Evolutionary conservation across 495 filamentous ascomycete species (phyloP).

Genomic region (Tricharina praecox): DNA sequence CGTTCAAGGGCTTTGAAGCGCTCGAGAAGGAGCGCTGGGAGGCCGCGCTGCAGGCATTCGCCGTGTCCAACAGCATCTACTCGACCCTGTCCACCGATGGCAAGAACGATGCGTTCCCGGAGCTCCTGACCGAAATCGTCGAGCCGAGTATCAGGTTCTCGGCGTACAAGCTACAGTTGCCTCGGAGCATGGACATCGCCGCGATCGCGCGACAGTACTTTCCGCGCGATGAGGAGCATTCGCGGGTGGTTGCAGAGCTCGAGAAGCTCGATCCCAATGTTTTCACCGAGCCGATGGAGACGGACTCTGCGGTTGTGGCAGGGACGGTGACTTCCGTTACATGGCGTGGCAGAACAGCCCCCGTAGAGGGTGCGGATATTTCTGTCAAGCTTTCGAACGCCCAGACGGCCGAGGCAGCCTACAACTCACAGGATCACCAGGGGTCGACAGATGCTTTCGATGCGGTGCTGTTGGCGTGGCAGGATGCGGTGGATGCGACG

Average conservation of each 20-base stretch:
- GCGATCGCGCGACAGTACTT: constrained; percentile 63
- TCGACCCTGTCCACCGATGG: constrained; percentile 39
- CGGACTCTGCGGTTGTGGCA: constrained; percentile 40
- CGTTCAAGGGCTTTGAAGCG: constrained; percentile 52
- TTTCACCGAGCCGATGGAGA: constrained; percentile 42
- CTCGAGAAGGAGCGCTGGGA: constrained; percentile 85
- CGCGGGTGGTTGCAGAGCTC: constrained; percentile 44
- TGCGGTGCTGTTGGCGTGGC: constrained; percentile 70
- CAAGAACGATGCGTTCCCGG: constrained; percentile 61
- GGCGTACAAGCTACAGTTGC: constrained; percentile 74
- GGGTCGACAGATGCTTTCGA: constrained; percentile 63
- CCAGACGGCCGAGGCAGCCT: constrained; percentile 34
- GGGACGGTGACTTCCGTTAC: constrained; percentile 57
- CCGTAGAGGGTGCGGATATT: constrained; percentile 86
- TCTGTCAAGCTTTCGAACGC: constrained; percentile 48
- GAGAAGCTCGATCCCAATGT: constrained; percentile 56
- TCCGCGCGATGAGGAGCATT: constrained; percentile 37
- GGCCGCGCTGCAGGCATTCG: constrained; percentile 53
- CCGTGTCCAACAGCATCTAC: constrained; percentile 68
- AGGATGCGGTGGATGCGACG: constrained; percentile 85
- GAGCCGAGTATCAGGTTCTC: constrained; percentile 91
- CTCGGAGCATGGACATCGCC: constrained; percentile 62
- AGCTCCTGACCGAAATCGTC: constrained; percentile 66
- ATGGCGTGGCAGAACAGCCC: constrained; percentile 77
- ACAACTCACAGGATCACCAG: constrained; percentile 31